A percentile compares a stretch with the other conserved stretches of the same genome.
Conservation (phyloP, 2,329 filamentous ascomycete genomes). For the Clarireedia sp. region DNA sequence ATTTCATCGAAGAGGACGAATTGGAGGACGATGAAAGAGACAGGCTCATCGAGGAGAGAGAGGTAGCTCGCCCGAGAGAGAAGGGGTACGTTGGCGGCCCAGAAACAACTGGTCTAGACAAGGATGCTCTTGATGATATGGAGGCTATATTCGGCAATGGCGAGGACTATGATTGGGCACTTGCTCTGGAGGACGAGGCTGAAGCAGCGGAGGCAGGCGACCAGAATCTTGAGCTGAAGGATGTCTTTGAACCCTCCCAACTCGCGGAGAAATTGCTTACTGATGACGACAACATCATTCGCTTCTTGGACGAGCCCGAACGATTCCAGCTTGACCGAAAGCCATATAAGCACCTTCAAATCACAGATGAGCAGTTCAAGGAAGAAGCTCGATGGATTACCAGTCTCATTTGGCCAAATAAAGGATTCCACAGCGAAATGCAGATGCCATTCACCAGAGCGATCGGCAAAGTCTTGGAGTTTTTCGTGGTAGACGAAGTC, state of each 20-base stretch:
- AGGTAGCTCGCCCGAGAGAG: constrained; percentile 75
- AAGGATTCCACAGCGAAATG: constrained; percentile 57
- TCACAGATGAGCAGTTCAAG: constrained; percentile 76
- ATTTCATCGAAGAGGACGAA: constrained; percentile 96
- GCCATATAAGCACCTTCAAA: constrained; percentile 73
- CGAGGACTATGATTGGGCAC: constrained; percentile 90
- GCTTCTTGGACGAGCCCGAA: constrained; percentile 82
- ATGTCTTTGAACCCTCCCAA: constrained; percentile 96
- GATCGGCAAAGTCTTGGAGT: constrained; percentile 86
- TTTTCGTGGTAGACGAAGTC: constrained; percentile 88
- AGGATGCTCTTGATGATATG: constrained; percentile 92
- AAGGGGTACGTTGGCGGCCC: constrained; percentile 61
- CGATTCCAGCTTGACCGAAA: constrained; percentile 88
- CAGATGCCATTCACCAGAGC: constrained; percentile 79
- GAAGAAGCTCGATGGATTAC: constrained; percentile 93
- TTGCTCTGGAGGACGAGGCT: constrained; percentile 80
- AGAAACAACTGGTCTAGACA: constrained; percentile 78
- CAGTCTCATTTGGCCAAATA: constrained; percentile 82
- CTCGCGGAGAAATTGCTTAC: constrained; percentile 90
- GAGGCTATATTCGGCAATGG: constrained; percentile 92
- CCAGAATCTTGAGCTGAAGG: constrained; percentile 84
- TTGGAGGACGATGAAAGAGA: constrained; percentile 83
- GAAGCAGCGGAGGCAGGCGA: constrained; percentile 73
- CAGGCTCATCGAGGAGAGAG: constrained; percentile 71
- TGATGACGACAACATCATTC: constrained; percentile 88